Evolutionary conservation across 495 filamentous ascomycete species (phyloP).

Genomic region (Penicillium crystallinum): DNA sequence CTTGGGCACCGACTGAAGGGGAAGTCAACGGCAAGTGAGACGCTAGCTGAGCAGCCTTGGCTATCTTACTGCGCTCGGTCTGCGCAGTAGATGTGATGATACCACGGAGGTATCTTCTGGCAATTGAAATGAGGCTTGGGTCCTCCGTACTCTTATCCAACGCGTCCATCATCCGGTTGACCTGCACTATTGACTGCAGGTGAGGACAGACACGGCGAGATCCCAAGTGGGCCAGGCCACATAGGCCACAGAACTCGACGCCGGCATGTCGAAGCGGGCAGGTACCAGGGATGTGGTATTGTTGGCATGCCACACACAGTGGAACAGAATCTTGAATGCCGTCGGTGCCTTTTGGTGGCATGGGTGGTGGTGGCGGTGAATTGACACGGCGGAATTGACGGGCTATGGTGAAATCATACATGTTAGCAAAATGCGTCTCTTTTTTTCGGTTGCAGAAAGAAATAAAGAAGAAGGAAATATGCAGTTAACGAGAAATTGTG

Average conservation of each 20-base stretch:
- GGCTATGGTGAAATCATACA: slow-evolving; percentile 17
- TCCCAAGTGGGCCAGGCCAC: slow-evolving; percentile 63
- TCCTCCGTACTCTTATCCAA: slow-evolving; percentile 54
- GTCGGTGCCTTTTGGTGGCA: slow-evolving; percentile 32
- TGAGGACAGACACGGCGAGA: slow-evolving; percentile 53
- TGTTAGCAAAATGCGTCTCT: neutral
- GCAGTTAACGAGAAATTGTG: neutral
- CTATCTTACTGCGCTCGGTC: slow-evolving; percentile 2
- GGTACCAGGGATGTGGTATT: slow-evolving; percentile 47
- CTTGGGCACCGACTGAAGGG: neutral
- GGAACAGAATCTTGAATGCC: slow-evolving; percentile 32
- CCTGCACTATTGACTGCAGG: slow-evolving; percentile 50
- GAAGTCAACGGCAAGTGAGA: neutral
- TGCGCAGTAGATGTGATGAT: slow-evolving; percentile 49
- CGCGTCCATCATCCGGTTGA: slow-evolving; percentile 55
- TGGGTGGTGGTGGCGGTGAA: slow-evolving; percentile 11
- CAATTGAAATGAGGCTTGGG: slow-evolving; percentile 43
- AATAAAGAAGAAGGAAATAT: neutral
- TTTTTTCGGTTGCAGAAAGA: neutral
- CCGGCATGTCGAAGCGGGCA: slow-evolving; percentile 60
- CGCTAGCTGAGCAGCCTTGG: neutral
- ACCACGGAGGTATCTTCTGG: slow-evolving; percentile 52
- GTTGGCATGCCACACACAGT: slow-evolving; percentile 52
- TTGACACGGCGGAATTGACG: slow-evolving; percentile 39
- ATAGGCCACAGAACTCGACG: slow-evolving; percentile 59